A percentile compares a stretch with the other conserved stretches of the same genome.
These are phyloP conservation scores for Medicago ruthenica DNA, from an alignment of 306 rosid genomes.

Conservation along the genomic window DNA sequence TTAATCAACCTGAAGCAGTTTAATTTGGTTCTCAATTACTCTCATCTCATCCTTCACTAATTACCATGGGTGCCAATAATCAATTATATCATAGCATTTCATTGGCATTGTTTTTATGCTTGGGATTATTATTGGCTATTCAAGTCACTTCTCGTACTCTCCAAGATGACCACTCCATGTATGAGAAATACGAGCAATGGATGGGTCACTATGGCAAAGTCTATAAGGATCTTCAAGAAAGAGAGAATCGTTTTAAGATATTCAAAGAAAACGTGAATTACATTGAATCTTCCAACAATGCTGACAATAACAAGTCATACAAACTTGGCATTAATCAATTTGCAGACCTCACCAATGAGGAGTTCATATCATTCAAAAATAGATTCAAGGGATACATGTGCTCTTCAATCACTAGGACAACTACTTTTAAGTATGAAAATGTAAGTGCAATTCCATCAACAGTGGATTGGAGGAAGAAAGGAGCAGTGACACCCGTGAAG, in stretches of 20 bases:
- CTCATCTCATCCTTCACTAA: background rate
- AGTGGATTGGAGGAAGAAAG: slow-evolving; percentile 50
- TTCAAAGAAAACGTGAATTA: slow-evolving; percentile 44
- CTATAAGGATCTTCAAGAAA: slow-evolving; percentile 31
- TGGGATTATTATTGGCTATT: slow-evolving; percentile 40
- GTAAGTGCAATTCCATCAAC: slow-evolving; percentile 31
- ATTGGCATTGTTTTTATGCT: slow-evolving; percentile 35
- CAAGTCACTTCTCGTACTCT: slow-evolving; percentile 46
- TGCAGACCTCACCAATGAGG: slow-evolving; percentile 57
- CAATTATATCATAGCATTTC: background rate
- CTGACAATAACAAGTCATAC: slow-evolving; percentile 41
- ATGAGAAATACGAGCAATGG: slow-evolving; percentile 47
- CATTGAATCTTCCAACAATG: slow-evolving; percentile 42
- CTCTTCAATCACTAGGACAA: slow-evolving; percentile 27
- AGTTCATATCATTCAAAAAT: slow-evolving; percentile 48
- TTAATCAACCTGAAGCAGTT: too few relatives aligned
- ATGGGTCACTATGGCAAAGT: slow-evolving; percentile 38
- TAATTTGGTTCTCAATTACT: too few relatives aligned
- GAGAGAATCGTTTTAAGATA: slow-evolving; percentile 35
- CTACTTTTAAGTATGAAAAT: slow-evolving; percentile 48
- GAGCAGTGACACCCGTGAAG: slow-evolving; percentile 55
- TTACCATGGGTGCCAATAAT: background rate
- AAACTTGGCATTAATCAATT: slow-evolving; percentile 43
- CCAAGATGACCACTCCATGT: slow-evolving; percentile 45
- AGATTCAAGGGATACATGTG: slow-evolving; percentile 52